Percentiles rank a stretch among this genome's conserved stretches.
phyloP scores from a whole-genome alignment of 345 rosid species.

The Aurinia saxatilis region DNA sequence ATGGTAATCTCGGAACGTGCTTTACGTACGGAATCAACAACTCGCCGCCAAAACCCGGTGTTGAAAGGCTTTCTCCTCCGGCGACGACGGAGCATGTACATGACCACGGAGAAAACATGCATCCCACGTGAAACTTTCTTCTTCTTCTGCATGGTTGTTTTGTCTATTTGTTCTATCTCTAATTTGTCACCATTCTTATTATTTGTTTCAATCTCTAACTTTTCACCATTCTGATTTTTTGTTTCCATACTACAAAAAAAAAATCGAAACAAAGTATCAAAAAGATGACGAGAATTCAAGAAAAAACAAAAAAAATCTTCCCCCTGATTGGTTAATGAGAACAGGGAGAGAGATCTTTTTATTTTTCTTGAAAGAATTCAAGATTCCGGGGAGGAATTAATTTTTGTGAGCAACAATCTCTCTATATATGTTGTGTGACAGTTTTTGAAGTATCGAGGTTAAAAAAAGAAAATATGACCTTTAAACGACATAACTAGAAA shows the following conservation, averaged over 20 bases:
- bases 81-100: conserved; percentile 37
- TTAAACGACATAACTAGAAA: conserved; percentile 3
- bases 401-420: not conserved
- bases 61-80: conserved; percentile 31
- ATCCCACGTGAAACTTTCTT: conserved; percentile 35
- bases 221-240: conserved; percentile 18
- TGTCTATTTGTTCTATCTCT: conserved; percentile 18
- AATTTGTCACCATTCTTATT: conserved; percentile 15
- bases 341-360: conserved; percentile 16
- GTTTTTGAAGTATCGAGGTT: not conserved
- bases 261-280: conserved; percentile 1
- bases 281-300: not conserved
- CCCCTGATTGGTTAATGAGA: conserved; percentile 15
- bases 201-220: too few species aligned
- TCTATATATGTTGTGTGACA: conserved; percentile 8
- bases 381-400: not conserved
- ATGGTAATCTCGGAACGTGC: conserved; percentile 4
- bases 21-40: conserved; percentile 44
- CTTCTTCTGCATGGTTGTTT: not conserved
- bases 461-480: not conserved
- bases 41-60: conserved; percentile 31
- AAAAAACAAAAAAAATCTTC: conserved; percentile 1
- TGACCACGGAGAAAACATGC: conserved; percentile 38
- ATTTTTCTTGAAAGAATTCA: not conserved
- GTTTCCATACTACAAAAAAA: conserved; percentile 11